A percentile compares a stretch with the other conserved stretches of the same genome.
phyloP scores from a whole-genome alignment of 1,284 basidiomycete genomes.

The Irpex sp. region DNA sequence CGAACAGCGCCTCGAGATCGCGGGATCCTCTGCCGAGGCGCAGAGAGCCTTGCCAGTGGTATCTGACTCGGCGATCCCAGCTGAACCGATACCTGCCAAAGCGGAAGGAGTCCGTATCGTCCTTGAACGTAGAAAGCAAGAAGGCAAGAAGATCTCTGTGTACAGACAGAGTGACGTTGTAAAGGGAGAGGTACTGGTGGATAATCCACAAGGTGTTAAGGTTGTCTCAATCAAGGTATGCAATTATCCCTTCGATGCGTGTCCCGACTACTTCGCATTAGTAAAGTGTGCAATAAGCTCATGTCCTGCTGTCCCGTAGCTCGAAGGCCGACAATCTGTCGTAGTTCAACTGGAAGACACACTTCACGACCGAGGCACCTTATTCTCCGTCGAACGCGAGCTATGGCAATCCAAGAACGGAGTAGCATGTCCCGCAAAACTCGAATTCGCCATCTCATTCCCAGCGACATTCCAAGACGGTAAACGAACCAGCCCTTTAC shows the following conservation, averaged over 20 bases:
- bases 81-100: conserved; percentile 21
- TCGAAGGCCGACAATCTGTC: not conserved
- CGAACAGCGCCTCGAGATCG: conserved; percentile 25
- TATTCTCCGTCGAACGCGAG: conserved; percentile 17
- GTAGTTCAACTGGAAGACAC: conserved; percentile 21
- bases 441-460: conserved; percentile 46
- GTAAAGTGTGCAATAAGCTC: not conserved
- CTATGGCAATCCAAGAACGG: conserved; percentile 34
- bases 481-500: conserved; percentile 34
- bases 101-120: not conserved
- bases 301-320: not conserved
- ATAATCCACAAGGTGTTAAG: not conserved
- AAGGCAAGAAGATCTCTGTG: not conserved
- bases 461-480: conserved; percentile 42
- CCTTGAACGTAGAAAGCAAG: not conserved
- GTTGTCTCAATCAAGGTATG: conserved; percentile 15
- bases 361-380: not conserved
- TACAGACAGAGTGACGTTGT: not conserved
- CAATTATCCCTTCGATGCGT: not conserved
- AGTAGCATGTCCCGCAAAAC: conserved; percentile 36
- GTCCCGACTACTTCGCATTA: too few relatives aligned
- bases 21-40: conserved; percentile 4
- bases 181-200: not conserved
- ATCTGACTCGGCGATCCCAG: conserved; percentile 10
- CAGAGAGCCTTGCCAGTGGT: conserved; percentile 5